Evolutionary conservation across 148 eudicot species (phyloP).

Genomic region (Agrostemma githago): DNA sequence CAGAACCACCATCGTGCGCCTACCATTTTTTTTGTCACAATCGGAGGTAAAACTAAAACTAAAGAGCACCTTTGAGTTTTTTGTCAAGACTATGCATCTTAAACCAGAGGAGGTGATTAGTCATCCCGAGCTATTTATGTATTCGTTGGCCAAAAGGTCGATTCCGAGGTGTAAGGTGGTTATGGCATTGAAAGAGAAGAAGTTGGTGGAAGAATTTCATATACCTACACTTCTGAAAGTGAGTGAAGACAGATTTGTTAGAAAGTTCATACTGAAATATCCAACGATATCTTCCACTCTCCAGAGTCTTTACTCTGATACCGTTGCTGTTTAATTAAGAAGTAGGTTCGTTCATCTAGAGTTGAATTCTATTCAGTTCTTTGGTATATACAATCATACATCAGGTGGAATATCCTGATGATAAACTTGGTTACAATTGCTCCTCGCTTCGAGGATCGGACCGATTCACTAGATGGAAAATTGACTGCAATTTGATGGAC

Average conservation of each 20-base stretch:
- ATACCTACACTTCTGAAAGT: neutral
- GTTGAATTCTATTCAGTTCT: neutral
- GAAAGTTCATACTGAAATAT: slow-evolving; percentile 9
- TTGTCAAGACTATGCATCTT: slow-evolving; percentile 13
- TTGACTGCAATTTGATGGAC: too few relatives aligned
- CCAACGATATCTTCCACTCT: neutral
- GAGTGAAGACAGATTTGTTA: slow-evolving; percentile 7
- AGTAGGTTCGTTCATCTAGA: slow-evolving; percentile 5
- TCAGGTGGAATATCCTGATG: too few relatives aligned
- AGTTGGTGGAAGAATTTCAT: neutral
- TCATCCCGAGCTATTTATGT: neutral
- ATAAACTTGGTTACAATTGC: too few relatives aligned
- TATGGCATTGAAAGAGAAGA: slow-evolving; percentile 10
- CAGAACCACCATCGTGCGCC: neutral
- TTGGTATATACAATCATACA: neutral
- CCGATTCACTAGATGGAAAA: too few relatives aligned
- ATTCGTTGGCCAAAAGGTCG: slow-evolving; percentile 17
- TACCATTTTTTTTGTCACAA: slow-evolving; percentile 16
- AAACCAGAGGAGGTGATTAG: neutral
- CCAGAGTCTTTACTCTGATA: slow-evolving; percentile 4
- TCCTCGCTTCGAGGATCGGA: too few relatives aligned
- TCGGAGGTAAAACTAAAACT: slow-evolving; percentile 9
- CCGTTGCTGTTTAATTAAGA: neutral
- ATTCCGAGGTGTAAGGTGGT: slow-evolving; percentile 24
- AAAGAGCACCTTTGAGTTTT: neutral